Conservation (phyloP, 1,139 yeast genomes). For the Kodamaea anthophila region DNA sequence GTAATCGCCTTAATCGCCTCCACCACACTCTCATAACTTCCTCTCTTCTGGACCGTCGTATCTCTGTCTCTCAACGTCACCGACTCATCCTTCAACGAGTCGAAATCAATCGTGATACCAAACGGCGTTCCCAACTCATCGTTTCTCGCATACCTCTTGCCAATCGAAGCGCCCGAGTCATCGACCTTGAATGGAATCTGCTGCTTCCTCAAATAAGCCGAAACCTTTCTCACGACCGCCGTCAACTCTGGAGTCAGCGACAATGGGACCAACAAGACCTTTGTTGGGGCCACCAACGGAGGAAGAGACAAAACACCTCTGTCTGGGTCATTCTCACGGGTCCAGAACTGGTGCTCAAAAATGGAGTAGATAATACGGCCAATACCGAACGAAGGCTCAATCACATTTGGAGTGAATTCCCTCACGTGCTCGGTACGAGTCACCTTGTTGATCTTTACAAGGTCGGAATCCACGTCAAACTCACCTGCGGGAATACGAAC, state of each 20-base stretch:
- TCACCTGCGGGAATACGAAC: constrained; percentile 28
- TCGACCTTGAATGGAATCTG: constrained; percentile 95
- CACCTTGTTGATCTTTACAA: constrained; percentile 71
- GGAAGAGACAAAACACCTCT: constrained; percentile 92
- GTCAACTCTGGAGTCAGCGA: constrained; percentile 77
- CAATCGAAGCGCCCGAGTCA: constrained; percentile 96
- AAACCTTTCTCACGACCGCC: constrained; percentile 67
- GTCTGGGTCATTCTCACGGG: constrained; percentile 86
- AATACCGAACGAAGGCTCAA: constrained; percentile 98
- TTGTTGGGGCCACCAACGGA: constrained; percentile 95
- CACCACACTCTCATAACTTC: constrained; percentile 70
- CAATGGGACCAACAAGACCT: constrained; percentile 91
- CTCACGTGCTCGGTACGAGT: constrained; percentile 85
- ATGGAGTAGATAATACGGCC: constrained; percentile 93
- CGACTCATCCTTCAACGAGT: constrained; percentile 81
- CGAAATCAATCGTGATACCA: constrained; percentile 97
- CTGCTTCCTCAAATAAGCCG: constrained; percentile 64
- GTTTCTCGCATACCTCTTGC: constrained; percentile 97
- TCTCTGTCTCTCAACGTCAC: constrained; percentile 98
- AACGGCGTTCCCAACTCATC: constrained; percentile 99
- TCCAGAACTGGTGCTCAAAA: constrained; percentile 94
- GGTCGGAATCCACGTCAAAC: constrained; percentile 60
- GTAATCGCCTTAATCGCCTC: constrained; percentile 74
- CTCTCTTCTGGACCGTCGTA: constrained; percentile 95
- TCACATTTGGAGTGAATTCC: constrained; percentile 94